Evolutionary conservation across 2,329 filamentous ascomycete genomes (phyloP), one percentile per base, ranked within the genome.

Genomic region (Madurella mycetomatis): DNA sequence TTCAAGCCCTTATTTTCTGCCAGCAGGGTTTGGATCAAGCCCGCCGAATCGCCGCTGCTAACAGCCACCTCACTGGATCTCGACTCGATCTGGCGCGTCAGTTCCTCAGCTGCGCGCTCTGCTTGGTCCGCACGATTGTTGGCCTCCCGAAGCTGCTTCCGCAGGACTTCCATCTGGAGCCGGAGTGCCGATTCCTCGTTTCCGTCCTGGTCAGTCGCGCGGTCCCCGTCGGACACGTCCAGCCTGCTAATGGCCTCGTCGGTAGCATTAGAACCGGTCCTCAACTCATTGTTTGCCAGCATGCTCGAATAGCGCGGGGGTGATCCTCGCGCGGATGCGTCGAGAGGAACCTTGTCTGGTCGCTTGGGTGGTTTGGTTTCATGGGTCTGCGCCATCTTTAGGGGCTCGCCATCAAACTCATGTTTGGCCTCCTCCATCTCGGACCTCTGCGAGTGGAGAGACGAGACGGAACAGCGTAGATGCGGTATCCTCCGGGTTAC

Each of bases 1-100:
- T 64, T 63, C 8, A 73, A 51, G 0, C 53, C 49, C 5, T 49
- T 51, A 39, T 69, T 70, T 57, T 73, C 66, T 2, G 60, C 53
- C 18, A 57, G 55, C 8, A 69, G 54, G 30, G 57, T 57, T 40
- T 60, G 50, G n/a, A 65, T 45, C 15, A 61, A 60, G 25, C 47
- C 57, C 3, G 55, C 57, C n/a, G 64, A 50, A 1, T 54, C 50
- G 40, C 65, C 64, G 12, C 60, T 62, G 12, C 61, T n/a, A n/a
- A 58, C 60, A 16, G 62, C 61, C 18, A 60, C 59, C 9, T 64
- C 60, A 11, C 55, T 61, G 52, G 64, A 61, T 42, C 56, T 57
- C 12, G 60, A 58, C 43, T 56, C 59, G 50, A 66, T 58, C 30
- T 56, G 52, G 16, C 60, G 54, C 45, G 65, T 48, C 65, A 64